These are phyloP conservation scores for Sporothrix mexicana DNA, from an alignment of 2,329 filamentous ascomycete species.

Conservation along the genomic window DNA sequence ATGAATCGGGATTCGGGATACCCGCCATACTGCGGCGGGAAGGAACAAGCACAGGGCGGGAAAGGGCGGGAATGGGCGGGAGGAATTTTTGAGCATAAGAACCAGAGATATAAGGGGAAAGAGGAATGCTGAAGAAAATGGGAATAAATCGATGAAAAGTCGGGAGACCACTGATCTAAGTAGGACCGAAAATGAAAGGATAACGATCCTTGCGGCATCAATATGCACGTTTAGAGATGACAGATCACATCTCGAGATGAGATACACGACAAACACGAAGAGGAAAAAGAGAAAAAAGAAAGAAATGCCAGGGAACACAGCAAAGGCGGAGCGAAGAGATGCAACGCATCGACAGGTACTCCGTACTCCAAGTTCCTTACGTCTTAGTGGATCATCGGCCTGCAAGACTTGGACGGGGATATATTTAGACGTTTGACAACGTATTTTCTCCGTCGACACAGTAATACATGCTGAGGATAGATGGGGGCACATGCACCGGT, in stretches of 20 bases:
- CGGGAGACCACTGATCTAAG: neutral
- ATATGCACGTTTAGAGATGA: neutral
- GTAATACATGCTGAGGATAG: too few relatives aligned
- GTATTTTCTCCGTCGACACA: too few relatives aligned
- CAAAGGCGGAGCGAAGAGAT: neutral
- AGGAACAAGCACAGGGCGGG: slow-evolving; percentile 6
- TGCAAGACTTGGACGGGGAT: neutral
- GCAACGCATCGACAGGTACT: neutral
- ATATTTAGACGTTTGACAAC: neutral
- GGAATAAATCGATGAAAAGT: neutral
- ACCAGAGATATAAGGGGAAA: neutral
- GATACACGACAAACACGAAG: neutral
- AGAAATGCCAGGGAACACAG: neutral
- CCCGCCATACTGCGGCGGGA: slow-evolving; percentile 5
- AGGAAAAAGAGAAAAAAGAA: neutral
- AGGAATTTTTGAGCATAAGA: neutral
- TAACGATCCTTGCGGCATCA: neutral
- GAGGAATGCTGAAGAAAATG: neutral
- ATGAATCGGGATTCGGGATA: neutral
- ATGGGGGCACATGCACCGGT: neutral
- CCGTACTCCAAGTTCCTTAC: too few relatives aligned
- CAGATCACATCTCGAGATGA: slow-evolving; percentile 22
- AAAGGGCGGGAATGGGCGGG: slow-evolving; percentile 17
- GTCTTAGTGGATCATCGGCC: too few relatives aligned
- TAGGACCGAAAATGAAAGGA: neutral